These are phyloP conservation scores for Paragyromitra xinjiangensis DNA, from an alignment of 495 filamentous ascomycete genomes.

Conservation along the genomic window DNA sequence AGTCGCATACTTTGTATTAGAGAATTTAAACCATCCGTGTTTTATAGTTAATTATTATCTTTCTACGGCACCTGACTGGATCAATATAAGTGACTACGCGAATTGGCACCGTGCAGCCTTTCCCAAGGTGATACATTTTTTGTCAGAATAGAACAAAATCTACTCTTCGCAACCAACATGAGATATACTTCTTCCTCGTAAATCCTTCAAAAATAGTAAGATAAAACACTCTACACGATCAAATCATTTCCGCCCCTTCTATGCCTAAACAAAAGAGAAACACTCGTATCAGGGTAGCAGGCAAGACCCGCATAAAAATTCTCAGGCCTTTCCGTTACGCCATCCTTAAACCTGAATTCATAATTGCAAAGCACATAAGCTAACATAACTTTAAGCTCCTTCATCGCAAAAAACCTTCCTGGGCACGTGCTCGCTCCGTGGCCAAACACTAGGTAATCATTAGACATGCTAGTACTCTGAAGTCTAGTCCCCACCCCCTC, in stretches of 20 bases:
- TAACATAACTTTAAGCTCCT: conserved; percentile 28
- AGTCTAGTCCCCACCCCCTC: not conserved
- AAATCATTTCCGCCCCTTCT: not conserved
- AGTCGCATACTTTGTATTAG: too few species aligned
- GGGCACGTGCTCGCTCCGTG: conserved; percentile 65
- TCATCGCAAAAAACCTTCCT: conserved; percentile 34
- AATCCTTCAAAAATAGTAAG: not conserved
- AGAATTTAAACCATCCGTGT: not conserved
- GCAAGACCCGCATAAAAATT: conserved; percentile 3
- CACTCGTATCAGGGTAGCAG: conserved; percentile 1
- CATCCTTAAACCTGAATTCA: conserved; percentile 4
- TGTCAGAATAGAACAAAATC: not conserved
- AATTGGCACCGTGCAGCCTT: not conserved
- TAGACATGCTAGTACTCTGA: not conserved
- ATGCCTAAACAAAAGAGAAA: conserved; percentile 1
- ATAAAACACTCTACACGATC: not conserved
- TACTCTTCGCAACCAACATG: not conserved
- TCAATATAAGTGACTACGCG: not conserved
- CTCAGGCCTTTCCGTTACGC: not conserved
- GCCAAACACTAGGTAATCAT: conserved; percentile 63
- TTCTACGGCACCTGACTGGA: not conserved
- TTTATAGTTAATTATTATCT: not conserved
- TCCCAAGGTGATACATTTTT: not conserved
- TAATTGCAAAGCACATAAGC: conserved; percentile 32
- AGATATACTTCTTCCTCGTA: not conserved